Base-by-base conservation (phyloP, 805 yeast species). In the Myxozyma neotropica region DNA sequence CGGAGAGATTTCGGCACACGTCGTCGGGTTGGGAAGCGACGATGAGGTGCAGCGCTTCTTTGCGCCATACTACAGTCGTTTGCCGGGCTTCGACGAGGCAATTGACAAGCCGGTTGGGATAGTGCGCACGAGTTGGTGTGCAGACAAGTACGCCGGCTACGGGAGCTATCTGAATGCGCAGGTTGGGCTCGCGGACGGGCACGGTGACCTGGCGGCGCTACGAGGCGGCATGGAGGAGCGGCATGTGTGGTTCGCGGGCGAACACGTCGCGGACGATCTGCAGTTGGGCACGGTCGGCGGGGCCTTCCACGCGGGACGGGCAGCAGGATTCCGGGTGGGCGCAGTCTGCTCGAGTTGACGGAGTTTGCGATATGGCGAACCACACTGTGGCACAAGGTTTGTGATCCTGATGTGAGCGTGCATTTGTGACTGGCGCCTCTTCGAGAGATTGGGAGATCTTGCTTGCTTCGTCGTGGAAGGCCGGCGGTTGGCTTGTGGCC, bases 181-280 rank as follows among this genome's bases (percentile, higher is more conserved):
- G 27, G 56, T 43, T 12, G 63, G 64, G 13, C 39, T 58, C 29
- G 35, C 33, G n/a, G 55, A 65, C 39, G 70, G 63, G 24, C 64
- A 59, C 10, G 67, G 63, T 6, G 70, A 70, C 24, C 59, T 70
- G 12, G 55, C 58, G 12, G 54, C 53, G 26, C 59, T 70, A 43
- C 54, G 69, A n/a, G 51, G 54, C 19, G 67, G 70, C 10, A 31
- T 71, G 40, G 53, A 58, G 39, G 52, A 51, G 29, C 48, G 63
- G 36, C 24, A 57, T 49, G 19, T 61, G 44, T 55, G 66, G 66
- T 67, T 71, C 55, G 74, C 74, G 1, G 73, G 73, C 29, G 74
- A 71, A 61, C 73, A 71, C 57, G 55, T 63, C 47, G 58, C 63
- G 21, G 55, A 53, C 26, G 43, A 38, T 35, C 29, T 48, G 15